These are phyloP conservation scores for Aspergillus sp. DNA, from an alignment of 2,329 filamentous ascomycete genomes.

Conservation along the genomic window DNA sequence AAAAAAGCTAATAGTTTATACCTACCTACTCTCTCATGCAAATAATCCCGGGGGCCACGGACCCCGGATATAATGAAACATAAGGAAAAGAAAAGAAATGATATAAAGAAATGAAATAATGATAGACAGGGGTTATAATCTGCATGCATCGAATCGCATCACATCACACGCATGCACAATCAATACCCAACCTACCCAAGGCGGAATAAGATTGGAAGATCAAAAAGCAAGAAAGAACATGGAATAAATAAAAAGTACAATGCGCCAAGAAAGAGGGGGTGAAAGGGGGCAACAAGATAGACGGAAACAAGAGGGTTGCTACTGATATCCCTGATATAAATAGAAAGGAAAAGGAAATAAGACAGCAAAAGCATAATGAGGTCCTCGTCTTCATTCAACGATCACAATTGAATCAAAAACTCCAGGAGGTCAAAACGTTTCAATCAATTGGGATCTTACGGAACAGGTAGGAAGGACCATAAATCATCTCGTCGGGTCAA, in stretches of 20 bases:
- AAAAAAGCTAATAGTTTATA: too few relatives aligned
- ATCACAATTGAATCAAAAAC: neutral
- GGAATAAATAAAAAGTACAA: neutral
- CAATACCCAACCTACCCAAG: neutral
- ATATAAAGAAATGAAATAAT: too few relatives aligned
- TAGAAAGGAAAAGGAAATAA: too few relatives aligned
- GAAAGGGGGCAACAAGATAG: neutral
- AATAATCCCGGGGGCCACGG: neutral
- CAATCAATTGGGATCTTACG: neutral
- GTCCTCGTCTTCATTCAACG: neutral
- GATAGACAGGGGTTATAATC: neutral
- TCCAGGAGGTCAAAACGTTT: neutral
- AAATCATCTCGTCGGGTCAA: neutral
- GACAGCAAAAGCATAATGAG: neutral
- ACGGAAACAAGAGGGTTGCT: neutral
- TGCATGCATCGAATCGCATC: neutral
- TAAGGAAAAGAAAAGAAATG: neutral
- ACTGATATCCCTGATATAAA: neutral
- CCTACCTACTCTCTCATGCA: neutral
- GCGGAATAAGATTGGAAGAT: neutral
- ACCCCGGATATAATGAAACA: neutral
- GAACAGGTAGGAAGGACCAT: neutral
- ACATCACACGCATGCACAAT: neutral
- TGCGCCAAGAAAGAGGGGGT: neutral
- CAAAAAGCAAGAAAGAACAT: neutral